These are phyloP conservation scores for Trichoderma polysporum DNA, from an alignment of 2,329 filamentous ascomycete genomes.

Conservation along the genomic window DNA sequence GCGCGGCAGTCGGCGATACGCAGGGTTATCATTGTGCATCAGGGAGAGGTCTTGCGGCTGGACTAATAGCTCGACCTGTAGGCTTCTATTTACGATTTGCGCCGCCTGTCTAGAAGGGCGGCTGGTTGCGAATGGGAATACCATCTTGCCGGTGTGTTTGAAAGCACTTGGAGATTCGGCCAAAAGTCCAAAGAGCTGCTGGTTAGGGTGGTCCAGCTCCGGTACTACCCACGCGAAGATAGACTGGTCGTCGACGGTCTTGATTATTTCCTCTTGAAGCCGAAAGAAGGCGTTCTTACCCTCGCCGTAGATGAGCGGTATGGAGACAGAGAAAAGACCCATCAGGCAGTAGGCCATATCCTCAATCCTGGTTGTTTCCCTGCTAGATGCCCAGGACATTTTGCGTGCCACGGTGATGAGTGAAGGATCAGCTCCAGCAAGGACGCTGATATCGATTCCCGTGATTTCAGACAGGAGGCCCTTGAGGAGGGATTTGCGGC, in stretches of 20 bases:
- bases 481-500: not conserved
- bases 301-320: slow-evolving; percentile 25
- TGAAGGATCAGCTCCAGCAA: not conserved
- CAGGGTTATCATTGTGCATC: not conserved
- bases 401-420: slow-evolving; percentile 2
- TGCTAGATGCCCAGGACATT: slow-evolving; percentile 23
- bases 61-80: not conserved
- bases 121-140: not conserved
- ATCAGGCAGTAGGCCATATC: slow-evolving; percentile 26
- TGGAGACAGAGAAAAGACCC: slow-evolving; percentile 26
- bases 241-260: not conserved
- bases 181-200: not conserved
- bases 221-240: not conserved
- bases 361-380: slow-evolving; percentile 23
- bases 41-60: not conserved
- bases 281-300: slow-evolving; percentile 13
- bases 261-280: slow-evolving; percentile 12
- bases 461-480: not conserved
- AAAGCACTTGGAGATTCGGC: not conserved
- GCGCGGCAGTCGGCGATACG: not conserved
- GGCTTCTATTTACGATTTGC: not conserved
- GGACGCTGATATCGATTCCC: not conserved
- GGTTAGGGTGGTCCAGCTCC: not conserved
- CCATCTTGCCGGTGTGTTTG: not conserved
- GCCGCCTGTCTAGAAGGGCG: not conserved